Base-by-base conservation (phyloP, 108 stramenopile genomes). In the Discostella pseudostelligera region DNA sequence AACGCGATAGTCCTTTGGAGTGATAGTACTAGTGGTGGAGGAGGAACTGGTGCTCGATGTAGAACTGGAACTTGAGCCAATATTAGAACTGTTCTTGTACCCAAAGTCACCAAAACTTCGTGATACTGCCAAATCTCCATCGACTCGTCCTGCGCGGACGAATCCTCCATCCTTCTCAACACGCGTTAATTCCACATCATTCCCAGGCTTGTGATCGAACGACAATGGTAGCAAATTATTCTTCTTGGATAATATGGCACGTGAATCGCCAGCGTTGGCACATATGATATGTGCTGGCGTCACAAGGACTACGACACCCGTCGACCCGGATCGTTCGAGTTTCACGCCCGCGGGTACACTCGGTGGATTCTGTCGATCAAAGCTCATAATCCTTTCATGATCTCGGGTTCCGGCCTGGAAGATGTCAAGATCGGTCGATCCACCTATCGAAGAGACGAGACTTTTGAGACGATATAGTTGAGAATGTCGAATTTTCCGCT, bases 201-300 rank as follows among this genome's bases (percentile, higher is more conserved):
- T 85, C 58, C 67, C 56, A n/a, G 98, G 98, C 69, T 99, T 99
- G 75, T 99, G 98, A 82, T 99, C 98, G 68, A 91, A 89, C 42
- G 87, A 87, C 35, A 97, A 70, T 9, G 96, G 90, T 14, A 90
- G 25, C 12, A 66, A 79, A 8, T 19, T 35, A 29, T 88, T 88
- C 32, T 60, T 65, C 16, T 81, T 68, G 32, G 76, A 72, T 11
- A 91, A 78, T 50, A 97, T 74, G 50, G 94, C 90, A 46, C 98
- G 70, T 35, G 95, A 96, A 69, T 99, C 98, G 21, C 98, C 98
- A 11, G 95, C 92, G 78, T 99, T 99, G 60, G 95, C 95, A 67
- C 93, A 95, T 28, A 99, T 62, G 35, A 97, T 81, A 39, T 95
- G 91, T 16, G 80, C 71, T 0, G 97, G 97, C 16, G 96, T 96